Conservation (phyloP, 208 protist species). For the Trypanosomatidae sp. region DNA sequence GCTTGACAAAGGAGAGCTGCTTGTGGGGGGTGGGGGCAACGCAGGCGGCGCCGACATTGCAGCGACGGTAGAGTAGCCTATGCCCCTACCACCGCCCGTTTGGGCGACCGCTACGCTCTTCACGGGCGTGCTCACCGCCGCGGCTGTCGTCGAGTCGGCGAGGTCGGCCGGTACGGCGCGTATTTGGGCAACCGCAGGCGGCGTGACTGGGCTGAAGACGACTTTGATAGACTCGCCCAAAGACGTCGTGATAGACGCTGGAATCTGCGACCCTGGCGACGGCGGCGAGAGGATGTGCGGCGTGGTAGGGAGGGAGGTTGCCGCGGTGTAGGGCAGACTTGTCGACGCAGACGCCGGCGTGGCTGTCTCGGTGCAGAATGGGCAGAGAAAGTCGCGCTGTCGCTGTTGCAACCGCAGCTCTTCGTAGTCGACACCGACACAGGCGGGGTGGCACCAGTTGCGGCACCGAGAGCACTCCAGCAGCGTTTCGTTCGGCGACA, state of each 20-base stretch:
- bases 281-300: neutral
- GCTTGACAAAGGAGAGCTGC: neutral
- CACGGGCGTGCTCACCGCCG: conserved; percentile 1
- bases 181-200: neutral
- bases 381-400: conserved; percentile 51
- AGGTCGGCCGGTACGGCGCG: neutral
- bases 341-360: neutral
- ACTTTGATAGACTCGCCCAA: conserved; percentile 20
- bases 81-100: neutral
- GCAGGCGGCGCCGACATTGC: conserved; percentile 7
- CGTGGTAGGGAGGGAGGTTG: neutral
- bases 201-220: conserved; percentile 5
- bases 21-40: conserved; percentile 3
- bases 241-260: conserved; percentile 19
- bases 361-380: conserved; percentile 39
- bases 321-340: neutral
- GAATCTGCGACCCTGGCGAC: neutral
- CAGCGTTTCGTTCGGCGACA: conserved; percentile 50
- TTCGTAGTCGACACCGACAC: conserved; percentile 65
- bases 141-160: neutral
- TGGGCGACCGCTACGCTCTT: neutral
- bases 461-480: conserved; percentile 67
- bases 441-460: conserved; percentile 79
- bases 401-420: conserved; percentile 41
- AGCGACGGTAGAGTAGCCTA: neutral